phyloP scores from a whole-genome alignment of 139 green algal genomes.

The Ettlia oleoabundans region DNA sequence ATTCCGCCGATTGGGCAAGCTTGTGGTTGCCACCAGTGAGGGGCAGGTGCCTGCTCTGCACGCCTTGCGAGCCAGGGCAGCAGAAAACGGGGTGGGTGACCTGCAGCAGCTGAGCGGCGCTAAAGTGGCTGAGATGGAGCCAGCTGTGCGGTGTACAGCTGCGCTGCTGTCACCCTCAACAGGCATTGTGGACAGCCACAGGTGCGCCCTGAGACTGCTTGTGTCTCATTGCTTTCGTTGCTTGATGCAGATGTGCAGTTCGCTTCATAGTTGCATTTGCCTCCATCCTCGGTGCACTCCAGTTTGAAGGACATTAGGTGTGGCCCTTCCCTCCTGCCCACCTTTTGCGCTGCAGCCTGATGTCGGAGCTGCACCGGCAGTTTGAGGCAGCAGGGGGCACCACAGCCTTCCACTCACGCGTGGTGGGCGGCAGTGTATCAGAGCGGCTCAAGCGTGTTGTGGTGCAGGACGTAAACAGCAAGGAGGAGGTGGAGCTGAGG shows the following conservation, averaged over 20 bases:
- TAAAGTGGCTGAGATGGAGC: constrained; percentile 70
- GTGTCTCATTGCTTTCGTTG: background rate
- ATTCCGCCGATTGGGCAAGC: constrained; percentile 72
- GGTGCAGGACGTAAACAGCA: constrained; percentile 52
- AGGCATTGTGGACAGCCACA: constrained; percentile 85
- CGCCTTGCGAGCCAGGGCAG: constrained; percentile 1
- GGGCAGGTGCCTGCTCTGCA: constrained; percentile 36
- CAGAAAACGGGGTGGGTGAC: constrained; percentile 75
- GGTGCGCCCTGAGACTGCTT: background rate
- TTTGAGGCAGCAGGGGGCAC: constrained; percentile 46
- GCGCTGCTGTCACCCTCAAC: constrained; percentile 85
- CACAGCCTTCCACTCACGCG: constrained; percentile 53
- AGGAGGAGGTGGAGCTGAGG: constrained; percentile 40
- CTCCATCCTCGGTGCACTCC: too few relatives aligned
- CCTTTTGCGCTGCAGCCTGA: constrained; percentile 58
- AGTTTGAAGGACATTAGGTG: too few relatives aligned
- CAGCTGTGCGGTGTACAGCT: constrained; percentile 54
- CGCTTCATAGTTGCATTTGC: background rate
- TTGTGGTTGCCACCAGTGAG: constrained; percentile 77
- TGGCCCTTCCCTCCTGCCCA: too few relatives aligned
- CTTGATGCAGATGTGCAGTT: too few relatives aligned
- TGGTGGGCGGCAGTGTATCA: constrained; percentile 46
- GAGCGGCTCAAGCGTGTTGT: constrained; percentile 32
- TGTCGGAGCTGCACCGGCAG: constrained; percentile 73
- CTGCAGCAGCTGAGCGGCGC: constrained; percentile 62